phyloP scores from a whole-genome alignment of 148 eudicot species.

The Bassia scoparia region DNA sequence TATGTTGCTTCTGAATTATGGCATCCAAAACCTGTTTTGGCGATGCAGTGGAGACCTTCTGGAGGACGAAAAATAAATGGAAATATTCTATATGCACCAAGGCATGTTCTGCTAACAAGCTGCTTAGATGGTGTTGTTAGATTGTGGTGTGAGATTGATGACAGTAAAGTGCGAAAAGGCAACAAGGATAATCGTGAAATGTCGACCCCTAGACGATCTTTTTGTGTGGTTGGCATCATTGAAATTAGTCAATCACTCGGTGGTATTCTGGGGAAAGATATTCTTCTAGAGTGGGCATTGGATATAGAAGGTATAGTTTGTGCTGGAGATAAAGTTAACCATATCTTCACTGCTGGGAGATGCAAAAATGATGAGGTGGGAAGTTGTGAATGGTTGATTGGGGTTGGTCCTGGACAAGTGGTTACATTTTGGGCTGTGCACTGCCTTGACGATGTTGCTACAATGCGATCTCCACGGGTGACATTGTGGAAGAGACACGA shows the following conservation, averaged over 20 bases:
- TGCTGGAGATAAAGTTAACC: conserved; percentile 32
- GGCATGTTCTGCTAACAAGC: conserved; percentile 66
- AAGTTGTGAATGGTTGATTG: conserved; percentile 88
- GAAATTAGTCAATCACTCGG: conserved; percentile 67
- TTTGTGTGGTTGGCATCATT: conserved; percentile 66
- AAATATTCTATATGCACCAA: conserved; percentile 34
- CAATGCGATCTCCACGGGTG: conserved; percentile 76
- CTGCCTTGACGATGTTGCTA: conserved; percentile 84
- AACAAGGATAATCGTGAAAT: conserved; percentile 53
- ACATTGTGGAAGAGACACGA: conserved; percentile 73
- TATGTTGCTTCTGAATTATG: conserved; percentile 46
- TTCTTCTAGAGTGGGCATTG: conserved; percentile 73
- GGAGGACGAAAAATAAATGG: conserved; percentile 36
- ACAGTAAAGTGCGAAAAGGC: conserved; percentile 50
- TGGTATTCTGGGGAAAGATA: conserved; percentile 66
- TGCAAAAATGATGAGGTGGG: conserved; percentile 51
- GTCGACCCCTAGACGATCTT: conserved; percentile 42
- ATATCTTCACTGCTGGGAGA: conserved; percentile 35
- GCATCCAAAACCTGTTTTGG: conserved; percentile 78
- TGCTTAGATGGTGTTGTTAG: conserved; percentile 89
- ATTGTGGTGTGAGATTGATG: conserved; percentile 89
- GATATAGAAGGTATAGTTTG: conserved; percentile 50
- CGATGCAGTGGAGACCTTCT: conserved; percentile 91
- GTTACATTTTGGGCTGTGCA: conserved; percentile 85
- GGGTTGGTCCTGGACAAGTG: conserved; percentile 59